phyloP scores from a whole-genome alignment of 495 filamentous ascomycete species.

The Paragyromitra xinjiangensis region DNA sequence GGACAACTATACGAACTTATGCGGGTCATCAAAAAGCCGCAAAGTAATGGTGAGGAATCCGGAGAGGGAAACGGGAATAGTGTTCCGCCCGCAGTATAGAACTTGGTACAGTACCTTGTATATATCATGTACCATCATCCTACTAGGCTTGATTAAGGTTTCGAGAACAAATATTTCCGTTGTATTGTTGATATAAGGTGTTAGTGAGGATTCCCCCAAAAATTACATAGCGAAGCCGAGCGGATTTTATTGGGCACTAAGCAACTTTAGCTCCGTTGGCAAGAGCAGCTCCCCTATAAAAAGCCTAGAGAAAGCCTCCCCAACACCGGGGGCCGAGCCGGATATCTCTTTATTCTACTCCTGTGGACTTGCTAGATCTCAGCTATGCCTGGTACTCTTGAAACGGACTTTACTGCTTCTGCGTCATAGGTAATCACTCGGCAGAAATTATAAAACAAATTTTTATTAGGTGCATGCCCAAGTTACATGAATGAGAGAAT shows the following conservation, averaged over 20 bases:
- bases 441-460: not conserved
- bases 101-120: not conserved
- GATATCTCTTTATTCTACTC: too few species aligned
- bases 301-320: not conserved
- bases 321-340: too few species aligned
- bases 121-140: slow-evolving; percentile 10
- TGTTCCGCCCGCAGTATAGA: slow-evolving; percentile 3
- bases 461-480: not conserved
- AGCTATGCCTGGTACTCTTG: too few species aligned
- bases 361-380: too few species aligned
- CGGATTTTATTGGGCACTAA: not conserved
- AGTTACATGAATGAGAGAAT: too few species aligned
- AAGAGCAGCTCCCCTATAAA: not conserved
- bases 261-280: too few species aligned
- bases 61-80: not conserved
- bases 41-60: not conserved
- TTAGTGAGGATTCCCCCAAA: not conserved
- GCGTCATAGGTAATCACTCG: slow-evolving; percentile 28
- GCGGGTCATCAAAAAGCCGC: slow-evolving; percentile 69
- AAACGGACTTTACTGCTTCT: not conserved
- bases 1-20: slow-evolving; percentile 94
- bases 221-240: not conserved
- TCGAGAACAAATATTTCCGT: not conserved
- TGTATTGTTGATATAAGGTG: not conserved
- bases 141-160: not conserved